Percentiles rank a stretch among this genome's conserved stretches.
phyloP scores from a whole-genome alignment of 2,329 filamentous ascomycete species.

The Westerdykella aurantiaca region DNA sequence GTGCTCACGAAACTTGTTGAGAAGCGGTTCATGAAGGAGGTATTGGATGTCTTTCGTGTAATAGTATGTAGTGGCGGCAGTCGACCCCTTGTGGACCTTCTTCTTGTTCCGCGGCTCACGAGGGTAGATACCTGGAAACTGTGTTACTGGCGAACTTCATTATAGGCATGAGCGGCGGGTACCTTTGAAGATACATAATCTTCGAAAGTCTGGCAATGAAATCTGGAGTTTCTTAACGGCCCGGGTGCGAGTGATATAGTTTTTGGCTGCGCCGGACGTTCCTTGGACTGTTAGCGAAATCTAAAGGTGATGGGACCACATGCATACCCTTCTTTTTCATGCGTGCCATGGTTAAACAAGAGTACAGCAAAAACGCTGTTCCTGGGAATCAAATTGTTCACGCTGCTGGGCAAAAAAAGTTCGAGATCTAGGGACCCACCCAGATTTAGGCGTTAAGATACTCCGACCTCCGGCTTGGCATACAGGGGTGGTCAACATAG shows the following conservation, averaged over 20 bases:
- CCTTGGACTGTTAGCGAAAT: slow-evolving; percentile 43
- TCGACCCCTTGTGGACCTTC: slow-evolving; percentile 89
- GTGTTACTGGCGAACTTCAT: neutral
- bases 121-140: slow-evolving; percentile 73
- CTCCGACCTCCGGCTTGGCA: slow-evolving; percentile 15
- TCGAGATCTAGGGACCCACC: slow-evolving; percentile 18
- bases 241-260: slow-evolving; percentile 96
- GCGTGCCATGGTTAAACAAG: slow-evolving; percentile 27
- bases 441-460: slow-evolving; percentile 15
- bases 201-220: slow-evolving; percentile 92
- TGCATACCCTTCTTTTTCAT: slow-evolving; percentile 58
- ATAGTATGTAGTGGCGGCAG: slow-evolving; percentile 85
- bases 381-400: neutral
- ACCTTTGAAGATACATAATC: slow-evolving; percentile 98
- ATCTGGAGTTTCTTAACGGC: slow-evolving; percentile 97
- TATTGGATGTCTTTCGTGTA: slow-evolving; percentile 97
- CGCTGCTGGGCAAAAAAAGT: slow-evolving; percentile 24
- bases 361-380: neutral
- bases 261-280: slow-evolving; percentile 86
- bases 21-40: slow-evolving; percentile 88
- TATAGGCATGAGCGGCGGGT: slow-evolving; percentile 1
- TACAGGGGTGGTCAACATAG: neutral
- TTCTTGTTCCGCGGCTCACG: slow-evolving; percentile 95
- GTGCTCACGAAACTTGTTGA: slow-evolving; percentile 93
- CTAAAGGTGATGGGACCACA: neutral